Evolutionary conservation across 441 rosid genomes (phyloP), one percentile per base, ranked within the genome.

Genomic region (Gossypium trilobum): DNA sequence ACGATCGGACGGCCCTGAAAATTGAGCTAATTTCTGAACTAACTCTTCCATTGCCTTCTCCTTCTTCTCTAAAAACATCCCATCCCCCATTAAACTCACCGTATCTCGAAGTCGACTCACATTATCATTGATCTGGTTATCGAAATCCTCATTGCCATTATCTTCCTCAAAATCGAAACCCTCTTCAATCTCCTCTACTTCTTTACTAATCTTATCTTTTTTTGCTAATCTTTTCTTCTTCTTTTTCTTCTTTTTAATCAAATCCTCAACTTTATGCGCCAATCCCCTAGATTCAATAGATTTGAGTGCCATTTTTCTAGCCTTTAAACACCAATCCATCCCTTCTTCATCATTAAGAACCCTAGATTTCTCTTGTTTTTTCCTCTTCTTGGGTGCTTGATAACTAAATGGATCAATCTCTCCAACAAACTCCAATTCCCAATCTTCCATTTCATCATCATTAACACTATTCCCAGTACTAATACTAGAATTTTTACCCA

Each of bases 321-420:
- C 92, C 80, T 89, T 87, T 33, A 85, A 81, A 81, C 97, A 94
- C 97, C 99, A 94, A 75, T 90, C 97, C 97, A 92, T 94, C 61
- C 88, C 88, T 74, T 85, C 90, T 19, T 82, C 82, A 57, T 84
- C 93, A 0, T 81, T 82, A 14, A 87, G 85, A 68, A 83, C 74
- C 73, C 71, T 80, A 8, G 89, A 84, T 0, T 73, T 78, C 14
- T 70, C 54, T 72, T 78, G 81, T 11, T 46, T 86, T 78, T 87
- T 88, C 77, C 79, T 87, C 82, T 84, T 91, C 78, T 84, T 87
- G 7, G 95, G 89, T 51, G 86, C 80, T 76, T 79, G 86, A 57
- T 51, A 77, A 66, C 83, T 94, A 77, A 86, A 78, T 1, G 93
- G 91, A 64, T 86, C 90, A 80, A 88, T 77, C 82, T 88, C 87